These are phyloP conservation scores for Dysphania ambrosioides DNA, from an alignment of 148 eudicot species.

Conservation along the genomic window DNA sequence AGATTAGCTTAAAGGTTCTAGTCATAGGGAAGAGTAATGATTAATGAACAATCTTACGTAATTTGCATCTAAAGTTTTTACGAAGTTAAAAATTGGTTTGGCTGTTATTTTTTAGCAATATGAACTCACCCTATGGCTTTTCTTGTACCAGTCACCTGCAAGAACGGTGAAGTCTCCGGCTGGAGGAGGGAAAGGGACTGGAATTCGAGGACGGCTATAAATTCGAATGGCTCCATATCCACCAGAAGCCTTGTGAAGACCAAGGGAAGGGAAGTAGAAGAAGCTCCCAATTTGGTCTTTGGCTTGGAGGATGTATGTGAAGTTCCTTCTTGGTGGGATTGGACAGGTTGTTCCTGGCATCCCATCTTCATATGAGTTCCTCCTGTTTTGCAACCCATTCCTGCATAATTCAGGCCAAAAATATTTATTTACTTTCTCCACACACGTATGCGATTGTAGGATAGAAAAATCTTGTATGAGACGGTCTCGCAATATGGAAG, in stretches of 20 bases:
- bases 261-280: slow-evolving; percentile 86
- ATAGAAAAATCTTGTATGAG: neutral
- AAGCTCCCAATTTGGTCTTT: slow-evolving; percentile 95
- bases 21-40: neutral
- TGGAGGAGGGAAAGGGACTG: slow-evolving; percentile 84
- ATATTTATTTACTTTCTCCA: too few relatives aligned
- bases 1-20: neutral
- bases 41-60: neutral
- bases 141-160: slow-evolving; percentile 91
- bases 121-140: slow-evolving; percentile 59
- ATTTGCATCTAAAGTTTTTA: neutral
- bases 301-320: slow-evolving; percentile 84
- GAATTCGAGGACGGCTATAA: slow-evolving; percentile 82
- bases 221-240: slow-evolving; percentile 71
- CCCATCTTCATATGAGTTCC: slow-evolving; percentile 95
- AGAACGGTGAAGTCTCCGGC: slow-evolving; percentile 74
- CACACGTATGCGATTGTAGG: too few relatives aligned
- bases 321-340: slow-evolving; percentile 71
- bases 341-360: slow-evolving; percentile 82
- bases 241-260: slow-evolving; percentile 82
- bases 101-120: too few relatives aligned
- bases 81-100: too few relatives aligned
- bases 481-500: neutral
- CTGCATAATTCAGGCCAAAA: slow-evolving; percentile 28
- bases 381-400: slow-evolving; percentile 88